Conservation (phyloP, 192 early-diverging fungal genomes). For the Diversispora eburnea region DNA sequence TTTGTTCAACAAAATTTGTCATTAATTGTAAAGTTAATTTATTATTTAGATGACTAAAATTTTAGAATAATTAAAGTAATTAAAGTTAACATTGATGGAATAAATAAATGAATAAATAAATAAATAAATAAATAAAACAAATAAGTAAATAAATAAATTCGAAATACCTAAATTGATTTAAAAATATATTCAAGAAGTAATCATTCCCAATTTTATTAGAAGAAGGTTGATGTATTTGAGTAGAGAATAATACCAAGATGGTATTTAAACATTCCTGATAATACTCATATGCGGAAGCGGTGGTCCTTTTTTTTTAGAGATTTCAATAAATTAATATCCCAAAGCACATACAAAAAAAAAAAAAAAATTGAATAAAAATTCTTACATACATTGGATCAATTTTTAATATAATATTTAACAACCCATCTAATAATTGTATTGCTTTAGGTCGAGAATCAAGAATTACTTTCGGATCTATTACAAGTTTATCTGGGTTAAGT, state of each 20-base stretch:
- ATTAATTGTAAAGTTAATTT: conserved; percentile 32
- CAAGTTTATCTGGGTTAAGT: conserved; percentile 40
- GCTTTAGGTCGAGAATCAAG: conserved; percentile 48
- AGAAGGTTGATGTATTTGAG: conserved; percentile 51
- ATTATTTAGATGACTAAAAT: conserved; percentile 1
- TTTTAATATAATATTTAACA: conserved; percentile 53
- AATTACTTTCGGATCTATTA: conserved; percentile 40
- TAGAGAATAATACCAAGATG: conserved; percentile 59
- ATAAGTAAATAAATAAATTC: not conserved
- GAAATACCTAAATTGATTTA: conserved; percentile 53
- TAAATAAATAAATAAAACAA: not conserved
- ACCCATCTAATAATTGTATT: conserved; percentile 54
- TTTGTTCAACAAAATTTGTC: conserved; percentile 52
- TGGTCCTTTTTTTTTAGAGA: conserved; percentile 34
- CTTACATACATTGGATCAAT: conserved; percentile 49
- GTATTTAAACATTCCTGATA: conserved; percentile 64
- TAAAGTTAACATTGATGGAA: not conserved
- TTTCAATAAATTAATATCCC: not conserved
- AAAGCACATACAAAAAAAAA: not conserved
- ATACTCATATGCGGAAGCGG: conserved; percentile 58
- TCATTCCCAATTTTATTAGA: conserved; percentile 42
- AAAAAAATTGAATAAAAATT: not conserved
- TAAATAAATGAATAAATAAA: too few species aligned
- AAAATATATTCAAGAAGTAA: conserved; percentile 67
- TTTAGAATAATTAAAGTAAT: not conserved